phyloP scores from a whole-genome alignment of 2,329 filamentous ascomycete species.

The Claviceps sp. region DNA sequence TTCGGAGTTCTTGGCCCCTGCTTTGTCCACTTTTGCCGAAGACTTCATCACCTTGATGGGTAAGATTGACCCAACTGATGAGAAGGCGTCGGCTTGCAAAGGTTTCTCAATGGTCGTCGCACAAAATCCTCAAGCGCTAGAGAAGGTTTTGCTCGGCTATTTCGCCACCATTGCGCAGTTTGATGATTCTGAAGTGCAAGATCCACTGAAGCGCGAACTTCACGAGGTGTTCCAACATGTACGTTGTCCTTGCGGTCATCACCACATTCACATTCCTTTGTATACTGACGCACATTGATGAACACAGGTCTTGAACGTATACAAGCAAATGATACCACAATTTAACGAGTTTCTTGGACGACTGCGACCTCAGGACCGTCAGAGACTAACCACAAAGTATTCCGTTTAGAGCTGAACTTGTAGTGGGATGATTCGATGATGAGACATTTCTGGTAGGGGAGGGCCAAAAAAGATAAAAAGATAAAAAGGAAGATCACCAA shows the following conservation, averaged over 20 bases:
- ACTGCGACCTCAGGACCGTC: conserved; percentile 35
- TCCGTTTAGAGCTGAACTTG: conserved; percentile 20
- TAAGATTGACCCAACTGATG: conserved; percentile 75
- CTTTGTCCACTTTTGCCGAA: conserved; percentile 66
- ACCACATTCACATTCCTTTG: background rate
- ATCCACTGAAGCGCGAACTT: conserved; percentile 49
- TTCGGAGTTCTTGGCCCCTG: conserved; percentile 61
- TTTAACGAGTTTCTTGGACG: conserved; percentile 41
- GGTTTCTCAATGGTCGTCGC: conserved; percentile 79
- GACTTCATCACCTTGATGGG: conserved; percentile 73
- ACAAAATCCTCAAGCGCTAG: conserved; percentile 83
- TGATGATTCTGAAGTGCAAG: conserved; percentile 47
- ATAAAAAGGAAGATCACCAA: background rate
- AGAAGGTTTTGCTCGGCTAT: conserved; percentile 68
- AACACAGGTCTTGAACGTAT: conserved; percentile 37
- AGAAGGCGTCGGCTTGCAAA: conserved; percentile 87
- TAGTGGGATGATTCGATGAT: background rate
- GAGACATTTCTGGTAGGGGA: background rate
- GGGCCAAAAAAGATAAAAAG: background rate
- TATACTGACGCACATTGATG: background rate
- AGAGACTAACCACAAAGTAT: conserved; percentile 36
- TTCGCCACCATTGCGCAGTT: conserved; percentile 76
- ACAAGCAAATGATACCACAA: conserved; percentile 46
- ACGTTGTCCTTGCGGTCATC: conserved; percentile 19
- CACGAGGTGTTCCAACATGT: conserved; percentile 67